Base-by-base conservation (phyloP, 177 flowering plant genomes). In the Vitis hybrid region DNA sequence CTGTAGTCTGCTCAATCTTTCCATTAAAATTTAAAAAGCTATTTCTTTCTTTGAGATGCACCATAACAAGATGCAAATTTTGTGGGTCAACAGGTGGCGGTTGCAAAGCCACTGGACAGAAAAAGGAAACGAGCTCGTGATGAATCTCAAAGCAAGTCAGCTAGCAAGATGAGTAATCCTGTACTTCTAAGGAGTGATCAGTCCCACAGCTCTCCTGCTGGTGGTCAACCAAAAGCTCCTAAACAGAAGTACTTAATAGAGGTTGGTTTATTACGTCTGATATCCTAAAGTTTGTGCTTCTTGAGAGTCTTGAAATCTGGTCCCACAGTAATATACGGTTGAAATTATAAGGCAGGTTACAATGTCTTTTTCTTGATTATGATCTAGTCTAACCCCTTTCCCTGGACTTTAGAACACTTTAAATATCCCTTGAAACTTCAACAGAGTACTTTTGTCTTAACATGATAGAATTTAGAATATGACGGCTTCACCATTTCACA, bases 51-150 rank as follows among this genome's bases (percentile, higher is more conserved):
- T 39, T n/a, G 9, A 7, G 49, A 3, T 62, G 56, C 16, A 53
- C 6, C 14, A n/a, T 12, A 12, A n/a, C 10, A 2, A 7, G 55
- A 26, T 26, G 29, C 5, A 26, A 26, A 51, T 64, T 51, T 59
- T 26, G 19, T 60, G 48, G 63, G 14, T 31, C 62, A 66, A 65
- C 68, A 82, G 83, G 83, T 82, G 51, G 77, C 76, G 51, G 76
- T 82, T 69, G 86, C 86, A 56, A 82, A 66, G 74, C 83, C 86
- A 19, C 64, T 72, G 56, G 78, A 78, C 60, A 82, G 74, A 58
- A 80, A 56, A 18, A 76, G 67, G 71, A 82, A 82, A 68, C 73
- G 80, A 52, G 66, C 55, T 72, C 82, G 69, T 74, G 81, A 78
- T 48, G 76, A 76, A 59, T 62, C 77, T 11, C 68, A 77, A 64